Evolutionary conservation across 768 basidiomycete genomes (phyloP).

Genomic region (Lanmaoa rubissima): DNA sequence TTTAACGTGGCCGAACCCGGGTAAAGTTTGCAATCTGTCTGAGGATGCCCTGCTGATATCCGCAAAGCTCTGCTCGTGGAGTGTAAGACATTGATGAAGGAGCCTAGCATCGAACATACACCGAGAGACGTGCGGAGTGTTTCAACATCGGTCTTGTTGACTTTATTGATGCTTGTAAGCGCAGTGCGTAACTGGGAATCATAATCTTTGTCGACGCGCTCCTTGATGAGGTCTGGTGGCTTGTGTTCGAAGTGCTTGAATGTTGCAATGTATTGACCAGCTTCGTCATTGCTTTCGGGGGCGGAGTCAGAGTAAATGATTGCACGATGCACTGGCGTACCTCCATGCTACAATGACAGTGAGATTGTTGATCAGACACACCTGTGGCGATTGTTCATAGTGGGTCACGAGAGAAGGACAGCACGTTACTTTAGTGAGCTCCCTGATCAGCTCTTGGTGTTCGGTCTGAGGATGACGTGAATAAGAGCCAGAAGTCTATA

Average conservation of each 20-base stretch:
- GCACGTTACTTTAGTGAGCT: conserved; percentile 75
- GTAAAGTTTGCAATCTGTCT: conserved; percentile 76
- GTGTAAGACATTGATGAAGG: background rate
- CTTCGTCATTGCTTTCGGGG: conserved; percentile 74
- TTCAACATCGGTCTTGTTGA: conserved; percentile 97
- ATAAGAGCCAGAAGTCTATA: background rate
- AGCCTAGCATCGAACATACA: conserved; percentile 46
- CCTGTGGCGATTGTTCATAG: conserved; percentile 36
- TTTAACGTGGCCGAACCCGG: conserved; percentile 93
- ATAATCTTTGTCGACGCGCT: conserved; percentile 89
- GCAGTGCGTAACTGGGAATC: conserved; percentile 74
- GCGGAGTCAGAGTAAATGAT: background rate
- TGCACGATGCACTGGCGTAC: conserved; percentile 40
- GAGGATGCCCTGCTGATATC: conserved; percentile 71
- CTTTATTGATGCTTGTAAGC: conserved; percentile 85
- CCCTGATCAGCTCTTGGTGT: conserved; percentile 87
- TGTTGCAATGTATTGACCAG: conserved; percentile 83
- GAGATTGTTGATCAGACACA: conserved; percentile 88
- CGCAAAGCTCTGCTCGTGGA: conserved; percentile 68
- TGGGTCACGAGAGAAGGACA: conserved; percentile 3
- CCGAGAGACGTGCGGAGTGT: conserved; percentile 91
- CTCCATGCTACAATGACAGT: conserved; percentile 93
- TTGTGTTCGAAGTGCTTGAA: conserved; percentile 95
- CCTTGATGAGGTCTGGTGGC: conserved; percentile 91
- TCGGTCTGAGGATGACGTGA: conserved; percentile 57